These are phyloP conservation scores for Arthrinium puccinioides DNA, from an alignment of 2,329 filamentous ascomycete species.

Conservation along the genomic window DNA sequence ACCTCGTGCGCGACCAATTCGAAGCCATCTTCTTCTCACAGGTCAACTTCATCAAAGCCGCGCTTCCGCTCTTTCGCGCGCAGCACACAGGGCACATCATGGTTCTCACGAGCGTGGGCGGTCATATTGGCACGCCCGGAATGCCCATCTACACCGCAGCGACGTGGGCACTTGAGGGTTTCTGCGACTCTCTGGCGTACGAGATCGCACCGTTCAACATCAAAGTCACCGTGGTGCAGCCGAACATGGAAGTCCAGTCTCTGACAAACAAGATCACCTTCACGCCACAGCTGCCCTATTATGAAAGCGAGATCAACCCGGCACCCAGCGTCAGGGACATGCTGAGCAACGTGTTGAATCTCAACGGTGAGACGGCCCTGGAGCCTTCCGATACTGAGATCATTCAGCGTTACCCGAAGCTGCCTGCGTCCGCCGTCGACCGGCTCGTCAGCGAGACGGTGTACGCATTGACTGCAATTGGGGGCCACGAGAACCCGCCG, in stretches of 20 bases:
- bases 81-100: conserved; percentile 86
- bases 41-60: conserved; percentile 90
- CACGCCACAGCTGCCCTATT: conserved; percentile 63
- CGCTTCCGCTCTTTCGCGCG: conserved; percentile 69
- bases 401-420: conserved; percentile 64
- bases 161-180: conserved; percentile 92
- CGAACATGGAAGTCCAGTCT: conserved; percentile 84
- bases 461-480: conserved; percentile 83
- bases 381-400: conserved; percentile 35
- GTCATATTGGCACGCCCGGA: conserved; percentile 87
- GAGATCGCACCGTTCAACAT: conserved; percentile 96
- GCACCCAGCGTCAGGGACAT: conserved; percentile 81
- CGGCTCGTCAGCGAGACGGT: conserved; percentile 81
- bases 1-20: conserved; percentile 83
- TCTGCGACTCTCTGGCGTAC: conserved; percentile 91
- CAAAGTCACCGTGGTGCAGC: conserved; percentile 92
- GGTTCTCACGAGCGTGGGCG: conserved; percentile 80
- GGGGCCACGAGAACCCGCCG: conserved; percentile 91
- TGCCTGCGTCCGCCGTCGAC: conserved; percentile 62
- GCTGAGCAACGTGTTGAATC: conserved; percentile 70
- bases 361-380: conserved; percentile 58
- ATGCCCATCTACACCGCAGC: conserved; percentile 87
- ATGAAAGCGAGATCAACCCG: conserved; percentile 61
- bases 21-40: conserved; percentile 93
- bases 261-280: conserved; percentile 83